Base-by-base conservation (phyloP, 176 grass and related monocot genomes). In the Avena insularis region DNA sequence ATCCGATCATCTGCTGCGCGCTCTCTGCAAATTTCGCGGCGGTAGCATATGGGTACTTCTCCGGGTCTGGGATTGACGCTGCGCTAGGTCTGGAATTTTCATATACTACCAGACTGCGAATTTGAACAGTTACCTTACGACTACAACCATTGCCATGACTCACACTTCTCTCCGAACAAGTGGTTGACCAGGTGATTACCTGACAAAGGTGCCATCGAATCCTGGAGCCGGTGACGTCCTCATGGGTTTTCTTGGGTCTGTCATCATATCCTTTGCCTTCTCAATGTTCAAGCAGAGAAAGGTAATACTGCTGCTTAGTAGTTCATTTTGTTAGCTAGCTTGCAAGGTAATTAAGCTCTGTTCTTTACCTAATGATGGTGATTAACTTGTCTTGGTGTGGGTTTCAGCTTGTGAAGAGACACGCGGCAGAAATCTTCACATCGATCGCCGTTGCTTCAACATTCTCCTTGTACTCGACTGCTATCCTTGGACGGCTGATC, bases 231-330 rank as follows among this genome's bases (percentile, higher is more conserved):
- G 97, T 57, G 94, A 98, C 17, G 76, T 98, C 40, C 92, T 98
- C 3, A 96, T 98, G 97, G 89, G 97, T 2, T 98, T 98, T 86
- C 97, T 98, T 62, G 97, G 97, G 33, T 94, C 97, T 31, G 97
- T 96, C 85, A 96, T 98, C 82, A 85, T 98, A 88, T 94, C 97
- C 65, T 98, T 96, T 70, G 90, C 97, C 10, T 98, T 98, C 93
- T 91, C 97, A 25, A 96, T 98, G 90, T 98, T 96, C 87, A 93
- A 96, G 88, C 94, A 96, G 87, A 93, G 97, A 90, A 94, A 98
- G 97, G 97, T 96, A 58, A 9, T 48, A 11, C 46, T 47, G 0
- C 45, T 48, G 40, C 40, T 43, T 43, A 38, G 3, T 46, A 48
- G 46, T 48, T 2, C 46, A 10, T 9, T 55, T 55, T 55, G 74